Base-by-base conservation (phyloP, 139 green algal species). In the Edaphochlamys debaryana region DNA sequence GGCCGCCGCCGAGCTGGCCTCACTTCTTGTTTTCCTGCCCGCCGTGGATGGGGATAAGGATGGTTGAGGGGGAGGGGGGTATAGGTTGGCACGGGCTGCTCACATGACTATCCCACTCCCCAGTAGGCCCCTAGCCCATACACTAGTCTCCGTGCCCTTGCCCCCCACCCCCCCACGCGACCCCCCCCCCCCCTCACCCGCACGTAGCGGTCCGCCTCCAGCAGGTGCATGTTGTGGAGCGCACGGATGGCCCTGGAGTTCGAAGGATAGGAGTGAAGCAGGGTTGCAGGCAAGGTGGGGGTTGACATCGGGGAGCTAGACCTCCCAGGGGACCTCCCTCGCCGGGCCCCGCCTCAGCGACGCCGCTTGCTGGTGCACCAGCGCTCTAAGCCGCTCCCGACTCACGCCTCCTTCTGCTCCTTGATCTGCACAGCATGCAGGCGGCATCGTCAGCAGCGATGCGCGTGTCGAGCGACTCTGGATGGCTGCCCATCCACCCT, bases 351-450 rank as follows among this genome's bases (percentile, higher is more conserved):
- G 50, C n/a, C 7, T 8, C 11, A 36, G 0, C 15, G 52, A n/a
- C n/a, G n/a, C n/a, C n/a, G n/a, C n/a, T n/a, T n/a, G n/a, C n/a
- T n/a, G n/a, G n/a, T n/a, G n/a, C n/a, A n/a, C n/a, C n/a, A n/a
- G n/a, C n/a, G n/a, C n/a, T n/a, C n/a, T n/a, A n/a, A n/a, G n/a
- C n/a, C n/a, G n/a, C n/a, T n/a, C n/a, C 6, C 1, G 4, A 87
- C 88, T 87, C 45, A 90, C 85, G 87, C 89, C 41, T 93, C 89
- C 42, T 91, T 91, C 32, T 93, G 89, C 56, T 91, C 78, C 58
- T 68, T 82, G 42, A 93, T 89, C 89, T 91, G 85, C 81, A 81
- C 3, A 25, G 7, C 11, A 58, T 32, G 34, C 56, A 66, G 13
- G 27, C n/a, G 4, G 36, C 6, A 54, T 25, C 34, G 29, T 69